Conservation (phyloP, 2,329 filamentous ascomycete genomes). For the Penicillium sclerotiorum region DNA sequence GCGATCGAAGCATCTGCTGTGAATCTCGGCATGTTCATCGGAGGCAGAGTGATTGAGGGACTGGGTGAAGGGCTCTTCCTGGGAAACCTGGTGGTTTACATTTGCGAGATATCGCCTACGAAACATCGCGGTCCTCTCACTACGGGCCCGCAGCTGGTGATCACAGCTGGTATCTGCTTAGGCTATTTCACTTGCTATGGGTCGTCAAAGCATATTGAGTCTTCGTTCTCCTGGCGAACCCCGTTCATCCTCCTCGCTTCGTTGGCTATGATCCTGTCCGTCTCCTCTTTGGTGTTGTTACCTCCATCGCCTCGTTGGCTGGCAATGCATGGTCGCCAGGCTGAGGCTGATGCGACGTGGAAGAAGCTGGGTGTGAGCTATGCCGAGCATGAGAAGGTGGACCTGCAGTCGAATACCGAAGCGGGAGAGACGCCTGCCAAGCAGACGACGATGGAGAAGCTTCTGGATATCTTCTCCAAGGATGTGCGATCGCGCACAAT, state of each 20-base stretch:
- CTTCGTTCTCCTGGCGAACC: constrained; percentile 58
- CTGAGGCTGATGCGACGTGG: constrained; percentile 50
- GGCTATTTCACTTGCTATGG: constrained; percentile 67
- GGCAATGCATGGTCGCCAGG: constrained; percentile 49
- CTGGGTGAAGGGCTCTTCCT: constrained; percentile 63
- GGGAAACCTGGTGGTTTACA: constrained; percentile 60
- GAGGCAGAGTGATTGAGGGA: constrained; percentile 59
- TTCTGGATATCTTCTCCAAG: constrained; percentile 38
- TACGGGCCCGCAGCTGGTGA: constrained; percentile 57
- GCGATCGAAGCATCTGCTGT: constrained; percentile 55
- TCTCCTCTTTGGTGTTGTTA: constrained; percentile 45
- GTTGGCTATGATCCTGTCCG: constrained; percentile 45
- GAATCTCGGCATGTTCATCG: constrained; percentile 56
- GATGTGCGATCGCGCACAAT: constrained; percentile 53
- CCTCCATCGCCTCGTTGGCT: constrained; percentile 64
- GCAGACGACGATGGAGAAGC: constrained; percentile 21
- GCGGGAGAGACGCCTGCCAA: constrained; percentile 8
- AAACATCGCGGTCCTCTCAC: constrained; percentile 54
- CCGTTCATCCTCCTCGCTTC: constrained; percentile 56
- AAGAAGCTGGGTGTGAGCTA: constrained; percentile 48
- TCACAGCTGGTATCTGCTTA: constrained; percentile 53
- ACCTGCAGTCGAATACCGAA: constrained; percentile 35
- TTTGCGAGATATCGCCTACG: constrained; percentile 63
- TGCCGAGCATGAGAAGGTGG: constrained; percentile 52
- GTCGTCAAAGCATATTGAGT: constrained; percentile 46